Conservation (phyloP, 1,139 yeast species). For the Kodamaea plutei region DNA sequence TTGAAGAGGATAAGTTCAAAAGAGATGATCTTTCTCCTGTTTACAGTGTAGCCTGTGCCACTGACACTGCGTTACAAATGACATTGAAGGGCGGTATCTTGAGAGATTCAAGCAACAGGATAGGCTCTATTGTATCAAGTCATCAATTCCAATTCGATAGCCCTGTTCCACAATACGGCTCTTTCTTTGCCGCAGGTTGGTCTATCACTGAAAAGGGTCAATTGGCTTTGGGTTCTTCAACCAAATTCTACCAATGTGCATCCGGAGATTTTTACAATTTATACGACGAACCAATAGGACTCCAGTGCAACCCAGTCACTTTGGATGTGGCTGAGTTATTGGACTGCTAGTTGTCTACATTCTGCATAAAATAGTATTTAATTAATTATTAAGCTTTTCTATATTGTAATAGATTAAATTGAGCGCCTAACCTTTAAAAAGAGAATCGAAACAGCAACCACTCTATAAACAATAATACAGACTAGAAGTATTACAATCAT, state of each 20-base stretch:
- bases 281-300: constrained; percentile 30
- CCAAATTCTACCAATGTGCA: constrained; percentile 40
- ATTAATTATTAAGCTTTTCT: neutral
- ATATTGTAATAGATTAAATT: constrained; percentile 1
- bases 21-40: too few species aligned
- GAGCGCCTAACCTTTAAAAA: neutral
- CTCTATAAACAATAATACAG: neutral
- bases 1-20: too few species aligned
- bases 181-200: constrained; percentile 44
- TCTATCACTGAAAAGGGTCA: constrained; percentile 33
- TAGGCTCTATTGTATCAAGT: constrained; percentile 41
- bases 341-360: constrained; percentile 18
- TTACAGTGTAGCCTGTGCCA: constrained; percentile 32
- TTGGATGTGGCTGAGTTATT: constrained; percentile 35
- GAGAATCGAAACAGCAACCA: neutral
- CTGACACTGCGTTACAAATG: constrained; percentile 30
- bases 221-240: constrained; percentile 33
- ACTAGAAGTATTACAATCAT: neutral
- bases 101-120: constrained; percentile 31
- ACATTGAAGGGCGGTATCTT: constrained; percentile 31
- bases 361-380: neutral
- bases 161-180: constrained; percentile 41
- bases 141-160: constrained; percentile 47
- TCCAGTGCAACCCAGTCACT: constrained; percentile 34
- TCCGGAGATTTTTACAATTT: constrained; percentile 42